These are phyloP conservation scores for Talaromyces wortmannii DNA, from an alignment of 495 filamentous ascomycete genomes.

Conservation along the genomic window DNA sequence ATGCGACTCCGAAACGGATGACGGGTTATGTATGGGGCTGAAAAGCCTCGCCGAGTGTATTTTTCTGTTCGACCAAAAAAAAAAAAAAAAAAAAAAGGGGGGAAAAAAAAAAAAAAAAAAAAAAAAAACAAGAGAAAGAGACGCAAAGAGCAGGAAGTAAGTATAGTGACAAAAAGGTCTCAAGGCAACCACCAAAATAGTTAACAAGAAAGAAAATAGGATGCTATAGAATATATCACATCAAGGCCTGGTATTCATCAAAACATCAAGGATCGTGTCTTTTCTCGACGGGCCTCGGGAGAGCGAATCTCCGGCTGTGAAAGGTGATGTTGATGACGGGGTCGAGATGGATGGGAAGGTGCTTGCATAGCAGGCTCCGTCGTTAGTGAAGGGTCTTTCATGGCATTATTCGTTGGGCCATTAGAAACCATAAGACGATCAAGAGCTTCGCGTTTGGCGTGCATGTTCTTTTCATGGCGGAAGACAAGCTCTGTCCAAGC, in stretches of 20 bases:
- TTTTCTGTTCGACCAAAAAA: constrained; percentile 4
- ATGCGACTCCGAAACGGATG: not conserved
- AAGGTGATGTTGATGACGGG: constrained; percentile 35
- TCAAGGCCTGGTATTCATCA: constrained; percentile 5
- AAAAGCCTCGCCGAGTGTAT: not conserved
- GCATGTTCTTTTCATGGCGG: constrained; percentile 32
- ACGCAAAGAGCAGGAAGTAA: not conserved
- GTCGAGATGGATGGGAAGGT: constrained; percentile 15
- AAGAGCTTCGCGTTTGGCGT: constrained; percentile 22
- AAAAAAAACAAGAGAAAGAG: constrained; percentile 17
- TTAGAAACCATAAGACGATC: constrained; percentile 17
- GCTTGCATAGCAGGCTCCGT: constrained; percentile 17
- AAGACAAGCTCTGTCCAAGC: constrained; percentile 85
- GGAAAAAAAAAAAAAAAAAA: constrained; percentile 12
- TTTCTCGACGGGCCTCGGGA: constrained; percentile 33
- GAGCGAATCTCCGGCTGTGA: constrained; percentile 35
- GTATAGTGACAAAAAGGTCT: constrained; percentile 5
- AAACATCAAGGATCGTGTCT: constrained; percentile 39
- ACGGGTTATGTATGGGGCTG: not conserved
- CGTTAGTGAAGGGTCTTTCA: constrained; percentile 10
- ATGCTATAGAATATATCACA: not conserved
- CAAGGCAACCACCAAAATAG: not conserved
- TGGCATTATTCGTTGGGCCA: constrained; percentile 14
- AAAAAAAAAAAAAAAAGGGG: constrained; percentile 8
- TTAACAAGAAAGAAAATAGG: constrained; percentile 3